Percentiles rank a stretch among this genome's conserved stretches.
These are phyloP conservation scores for Pugionium cornutum DNA, from an alignment of 345 rosid genomes.

Conservation along the genomic window DNA sequence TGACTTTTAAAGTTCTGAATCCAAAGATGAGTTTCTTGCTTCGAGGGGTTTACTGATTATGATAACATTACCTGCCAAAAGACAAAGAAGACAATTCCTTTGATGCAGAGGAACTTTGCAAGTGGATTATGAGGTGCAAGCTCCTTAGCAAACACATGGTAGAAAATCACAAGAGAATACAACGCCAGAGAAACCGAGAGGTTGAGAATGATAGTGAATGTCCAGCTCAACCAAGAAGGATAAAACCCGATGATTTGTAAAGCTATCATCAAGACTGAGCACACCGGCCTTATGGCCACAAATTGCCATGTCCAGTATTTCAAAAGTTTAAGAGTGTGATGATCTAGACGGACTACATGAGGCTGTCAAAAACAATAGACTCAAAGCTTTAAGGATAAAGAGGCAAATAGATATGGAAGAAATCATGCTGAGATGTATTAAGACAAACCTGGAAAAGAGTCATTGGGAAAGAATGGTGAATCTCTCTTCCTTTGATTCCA, in stretches of 20 bases:
- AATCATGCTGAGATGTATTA: conserved; percentile 1
- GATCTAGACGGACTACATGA: conserved; percentile 69
- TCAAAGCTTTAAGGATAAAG: neutral
- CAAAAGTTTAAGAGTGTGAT: conserved; percentile 64
- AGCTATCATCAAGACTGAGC: conserved; percentile 78
- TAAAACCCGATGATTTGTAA: conserved; percentile 66
- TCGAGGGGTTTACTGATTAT: neutral
- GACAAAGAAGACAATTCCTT: conserved; percentile 97
- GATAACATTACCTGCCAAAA: conserved; percentile 84
- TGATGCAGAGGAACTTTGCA: conserved; percentile 95
- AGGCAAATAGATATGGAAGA: neutral
- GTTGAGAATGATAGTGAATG: conserved; percentile 82
- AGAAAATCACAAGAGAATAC: conserved; percentile 81
- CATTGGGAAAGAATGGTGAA: conserved; percentile 94
- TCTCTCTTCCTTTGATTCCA: conserved; percentile 87
- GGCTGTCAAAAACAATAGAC: conserved; percentile 54
- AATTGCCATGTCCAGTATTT: conserved; percentile 99
- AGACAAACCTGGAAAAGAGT: conserved; percentile 79
- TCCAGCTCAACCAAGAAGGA: conserved; percentile 97
- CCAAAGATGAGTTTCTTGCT: neutral
- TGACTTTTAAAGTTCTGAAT: neutral
- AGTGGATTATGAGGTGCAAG: conserved; percentile 92
- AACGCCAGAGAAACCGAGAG: conserved; percentile 85
- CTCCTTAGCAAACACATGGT: conserved; percentile 94
- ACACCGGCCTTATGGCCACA: conserved; percentile 77